phyloP scores from a whole-genome alignment of 108 stramenopile genomes.

The Discostella stelligeroides region DNA sequence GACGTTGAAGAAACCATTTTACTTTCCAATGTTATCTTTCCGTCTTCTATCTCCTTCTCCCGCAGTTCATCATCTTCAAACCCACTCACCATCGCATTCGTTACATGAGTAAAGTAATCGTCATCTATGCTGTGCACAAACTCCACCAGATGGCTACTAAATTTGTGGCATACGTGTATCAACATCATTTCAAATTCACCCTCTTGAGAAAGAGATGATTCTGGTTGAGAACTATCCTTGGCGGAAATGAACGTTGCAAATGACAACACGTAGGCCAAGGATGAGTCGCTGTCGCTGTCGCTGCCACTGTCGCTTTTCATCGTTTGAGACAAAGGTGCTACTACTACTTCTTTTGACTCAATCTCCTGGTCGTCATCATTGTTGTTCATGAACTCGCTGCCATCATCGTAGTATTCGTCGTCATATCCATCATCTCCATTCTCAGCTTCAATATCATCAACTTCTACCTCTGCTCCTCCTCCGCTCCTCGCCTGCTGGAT shows the following conservation, averaged over 20 bases:
- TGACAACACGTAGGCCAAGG: not conserved
- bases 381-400: not conserved
- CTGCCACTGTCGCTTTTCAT: too few species aligned
- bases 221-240: constrained; percentile 12
- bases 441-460: not conserved
- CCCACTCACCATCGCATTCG: constrained; percentile 22
- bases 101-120: constrained; percentile 24
- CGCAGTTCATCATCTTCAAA: not conserved
- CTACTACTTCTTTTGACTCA: not conserved
- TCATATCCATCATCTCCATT: constrained; percentile 4
- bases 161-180: constrained; percentile 41
- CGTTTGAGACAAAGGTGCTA: too few species aligned
- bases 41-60: not conserved
- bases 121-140: constrained; percentile 23
- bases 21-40: not conserved
- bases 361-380: not conserved
- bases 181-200: constrained; percentile 37
- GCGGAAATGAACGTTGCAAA: constrained; percentile 38
- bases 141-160: constrained; percentile 35
- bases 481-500: not conserved
- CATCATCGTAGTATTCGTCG: not conserved
- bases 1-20: not conserved
- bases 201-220: constrained; percentile 1
- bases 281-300: not conserved
- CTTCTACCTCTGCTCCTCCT: not conserved